A percentile compares a stretch with the other conserved stretches of the same genome.
Evolutionary conservation across 78 protist species (phyloP).

Genomic region (Guillardia theta): DNA sequence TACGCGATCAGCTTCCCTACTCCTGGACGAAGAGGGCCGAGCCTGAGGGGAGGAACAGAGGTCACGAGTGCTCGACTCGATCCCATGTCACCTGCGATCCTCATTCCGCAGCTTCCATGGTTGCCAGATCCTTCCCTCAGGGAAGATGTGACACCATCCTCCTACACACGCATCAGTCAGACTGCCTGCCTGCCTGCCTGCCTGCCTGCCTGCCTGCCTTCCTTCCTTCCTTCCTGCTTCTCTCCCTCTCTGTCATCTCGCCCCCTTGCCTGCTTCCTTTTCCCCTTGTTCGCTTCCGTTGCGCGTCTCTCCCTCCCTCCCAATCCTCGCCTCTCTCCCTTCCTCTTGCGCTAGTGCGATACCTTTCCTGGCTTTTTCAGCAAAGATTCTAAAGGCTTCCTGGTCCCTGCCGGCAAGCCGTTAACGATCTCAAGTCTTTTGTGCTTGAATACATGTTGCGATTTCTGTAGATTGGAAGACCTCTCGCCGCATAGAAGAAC

Average conservation of each 20-base stretch:
- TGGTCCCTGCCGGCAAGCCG: too few relatives aligned
- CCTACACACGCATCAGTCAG: neutral
- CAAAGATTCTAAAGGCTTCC: too few relatives aligned
- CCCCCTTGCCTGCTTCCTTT: neutral
- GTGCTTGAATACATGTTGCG: neutral
- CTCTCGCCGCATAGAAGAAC: constrained; percentile 28
- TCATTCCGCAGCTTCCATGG: constrained; percentile 5
- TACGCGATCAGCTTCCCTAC: constrained; percentile 1
- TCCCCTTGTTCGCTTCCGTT: neutral
- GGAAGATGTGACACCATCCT: constrained; percentile 37
- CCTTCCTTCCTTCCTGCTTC: too few relatives aligned
- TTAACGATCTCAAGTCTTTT: too few relatives aligned
- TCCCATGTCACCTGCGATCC: too few relatives aligned
- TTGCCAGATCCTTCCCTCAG: constrained; percentile 40
- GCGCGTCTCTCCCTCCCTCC: too few relatives aligned
- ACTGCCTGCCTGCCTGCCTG: neutral
- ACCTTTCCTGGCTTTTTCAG: too few relatives aligned
- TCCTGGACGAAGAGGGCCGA: constrained; percentile 2
- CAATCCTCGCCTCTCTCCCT: too few relatives aligned
- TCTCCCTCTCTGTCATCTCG: neutral
- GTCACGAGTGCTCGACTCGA: too few relatives aligned
- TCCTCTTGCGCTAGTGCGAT: too few relatives aligned
- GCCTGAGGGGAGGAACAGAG: too few relatives aligned
- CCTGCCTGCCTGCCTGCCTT: neutral
- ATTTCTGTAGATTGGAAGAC: neutral